A percentile compares a stretch with the other conserved stretches of the same genome.
These are phyloP conservation scores for Wickerhamomyces subpelliculosus DNA, from an alignment of 805 yeast species.

Conservation along the genomic window DNA sequence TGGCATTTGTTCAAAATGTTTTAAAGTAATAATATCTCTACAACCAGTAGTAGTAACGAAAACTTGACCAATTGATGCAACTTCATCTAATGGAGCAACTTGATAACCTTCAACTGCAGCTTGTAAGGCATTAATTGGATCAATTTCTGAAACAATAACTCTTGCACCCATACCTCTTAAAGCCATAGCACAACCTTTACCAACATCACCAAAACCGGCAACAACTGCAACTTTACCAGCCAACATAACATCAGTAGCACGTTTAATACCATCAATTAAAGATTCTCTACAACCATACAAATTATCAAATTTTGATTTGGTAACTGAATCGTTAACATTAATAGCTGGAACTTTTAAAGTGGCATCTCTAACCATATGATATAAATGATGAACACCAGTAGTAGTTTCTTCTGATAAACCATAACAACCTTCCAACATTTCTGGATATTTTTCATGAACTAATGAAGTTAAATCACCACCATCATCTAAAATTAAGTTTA, in stretches of 20 bases:
- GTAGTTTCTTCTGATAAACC: slow-evolving; percentile 99
- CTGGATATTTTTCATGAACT: slow-evolving; percentile 97
- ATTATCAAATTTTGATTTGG: slow-evolving; percentile 99
- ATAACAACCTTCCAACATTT: slow-evolving; percentile 88
- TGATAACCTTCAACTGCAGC: slow-evolving; percentile 99
- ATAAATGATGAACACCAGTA: slow-evolving; percentile 99
- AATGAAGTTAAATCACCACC: slow-evolving; percentile 98
- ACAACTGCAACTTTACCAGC: slow-evolving; percentile 99
- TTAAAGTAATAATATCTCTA: slow-evolving; percentile 92
- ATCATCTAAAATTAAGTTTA: slow-evolving; percentile 95
- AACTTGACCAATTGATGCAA: slow-evolving; percentile 88
- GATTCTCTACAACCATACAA: slow-evolving; percentile 99
- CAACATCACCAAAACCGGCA: slow-evolving; percentile 99
- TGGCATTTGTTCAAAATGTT: slow-evolving; percentile 89
- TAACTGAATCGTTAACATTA: slow-evolving; percentile 97
- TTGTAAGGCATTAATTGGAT: slow-evolving; percentile 98
- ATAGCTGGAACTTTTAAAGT: slow-evolving; percentile 96
- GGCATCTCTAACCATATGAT: slow-evolving; percentile 88
- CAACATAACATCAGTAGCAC: slow-evolving; percentile 99
- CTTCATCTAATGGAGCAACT: slow-evolving; percentile 93
- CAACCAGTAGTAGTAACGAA: slow-evolving; percentile 99
- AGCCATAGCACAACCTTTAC: slow-evolving; percentile 99
- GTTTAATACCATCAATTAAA: slow-evolving; percentile 95
- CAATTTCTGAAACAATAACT: slow-evolving; percentile 94
- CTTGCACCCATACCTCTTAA: slow-evolving; percentile 99